Percentiles rank a stretch among this genome's conserved stretches.
Conservation (phyloP, 129 eudicot genomes). For the Mikania micrantha region DNA sequence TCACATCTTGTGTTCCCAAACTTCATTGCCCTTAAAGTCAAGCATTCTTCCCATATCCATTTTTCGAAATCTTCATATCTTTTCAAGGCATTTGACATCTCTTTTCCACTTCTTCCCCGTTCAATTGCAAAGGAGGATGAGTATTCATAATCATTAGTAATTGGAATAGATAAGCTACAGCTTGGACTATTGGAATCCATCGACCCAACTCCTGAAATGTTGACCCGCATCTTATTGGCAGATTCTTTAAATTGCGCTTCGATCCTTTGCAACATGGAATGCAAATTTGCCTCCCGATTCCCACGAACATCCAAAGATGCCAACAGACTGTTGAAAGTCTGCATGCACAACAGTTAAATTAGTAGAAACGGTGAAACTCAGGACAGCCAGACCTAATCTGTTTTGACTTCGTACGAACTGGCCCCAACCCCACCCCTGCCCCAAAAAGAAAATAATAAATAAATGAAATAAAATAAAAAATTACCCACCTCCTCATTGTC, state of each 20-base stretch:
- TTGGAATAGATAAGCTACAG: constrained; percentile 29
- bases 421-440: neutral
- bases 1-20: constrained; percentile 43
- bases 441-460: no score
- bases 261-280: constrained; percentile 65
- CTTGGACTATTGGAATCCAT: constrained; percentile 27
- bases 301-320: constrained; percentile 82
- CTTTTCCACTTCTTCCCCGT: constrained; percentile 33
- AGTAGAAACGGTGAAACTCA: neutral
- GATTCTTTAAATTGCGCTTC: constrained; percentile 56
- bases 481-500: constrained; percentile 62
- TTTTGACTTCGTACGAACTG: neutral
- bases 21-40: constrained; percentile 49
- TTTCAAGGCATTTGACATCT: constrained; percentile 32
- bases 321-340: constrained; percentile 65
- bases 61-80: constrained; percentile 57
- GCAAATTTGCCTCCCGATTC: constrained; percentile 70
- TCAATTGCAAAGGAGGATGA: constrained; percentile 48
- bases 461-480: no score
- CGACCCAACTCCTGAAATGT: neutral
- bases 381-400: neutral
- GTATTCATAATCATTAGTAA: constrained; percentile 21
- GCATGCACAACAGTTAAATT: constrained; percentile 17
- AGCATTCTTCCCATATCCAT: constrained; percentile 88
- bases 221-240: constrained; percentile 18